These are phyloP conservation scores for Cylindrotheca closterium DNA, from an alignment of 108 stramenopile genomes.

Conservation along the genomic window DNA sequence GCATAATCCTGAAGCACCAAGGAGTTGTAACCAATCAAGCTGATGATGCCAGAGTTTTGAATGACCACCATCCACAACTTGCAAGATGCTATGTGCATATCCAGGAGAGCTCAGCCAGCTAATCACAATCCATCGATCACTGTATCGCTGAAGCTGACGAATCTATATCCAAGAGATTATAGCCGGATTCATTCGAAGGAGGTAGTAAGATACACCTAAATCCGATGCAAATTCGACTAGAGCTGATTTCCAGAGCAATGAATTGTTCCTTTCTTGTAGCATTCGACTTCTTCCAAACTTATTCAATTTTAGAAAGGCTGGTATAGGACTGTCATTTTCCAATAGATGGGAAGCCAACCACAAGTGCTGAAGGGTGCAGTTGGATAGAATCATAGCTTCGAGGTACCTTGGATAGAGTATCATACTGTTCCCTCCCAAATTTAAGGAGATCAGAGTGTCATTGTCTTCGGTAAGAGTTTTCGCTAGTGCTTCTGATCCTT, in stretches of 20 bases:
- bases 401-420: background rate
- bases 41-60: no score
- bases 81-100: no score
- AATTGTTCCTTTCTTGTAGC: conserved; percentile 10
- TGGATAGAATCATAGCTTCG: conserved; percentile 10
- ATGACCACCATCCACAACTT: no score
- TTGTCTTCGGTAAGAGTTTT: conserved; percentile 2
- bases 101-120: no score
- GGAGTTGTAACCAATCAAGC: no score
- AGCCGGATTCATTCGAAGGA: conserved; percentile 15
- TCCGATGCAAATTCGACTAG: conserved; percentile 1
- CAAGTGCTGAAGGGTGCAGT: conserved; percentile 11
- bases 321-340: background rate
- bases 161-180: no score
- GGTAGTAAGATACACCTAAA: background rate
- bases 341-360: conserved; percentile 3
- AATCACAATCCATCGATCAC: no score
- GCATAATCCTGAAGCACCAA: no score
- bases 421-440: background rate
- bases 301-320: conserved; percentile 6
- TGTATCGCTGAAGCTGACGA: no score
- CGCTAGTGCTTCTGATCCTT: conserved; percentile 21
- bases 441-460: conserved; percentile 1
- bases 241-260: conserved; percentile 1
- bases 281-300: conserved; percentile 6